These are phyloP conservation scores for Ogataea dorogensis DNA, from an alignment of 805 yeast species.

Conservation along the genomic window DNA sequence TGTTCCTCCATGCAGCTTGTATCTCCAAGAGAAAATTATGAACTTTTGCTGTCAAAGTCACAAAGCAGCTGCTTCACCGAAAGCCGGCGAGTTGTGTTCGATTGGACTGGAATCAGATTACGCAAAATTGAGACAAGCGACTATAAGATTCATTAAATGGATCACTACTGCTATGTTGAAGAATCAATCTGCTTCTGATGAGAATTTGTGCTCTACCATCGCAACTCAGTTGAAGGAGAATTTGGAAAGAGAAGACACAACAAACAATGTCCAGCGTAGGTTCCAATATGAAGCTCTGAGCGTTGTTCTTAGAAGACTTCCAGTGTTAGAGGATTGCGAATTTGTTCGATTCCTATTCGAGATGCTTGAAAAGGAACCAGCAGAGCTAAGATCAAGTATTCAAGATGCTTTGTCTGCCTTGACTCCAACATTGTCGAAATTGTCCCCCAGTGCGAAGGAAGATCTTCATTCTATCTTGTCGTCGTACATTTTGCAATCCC, in stretches of 20 bases:
- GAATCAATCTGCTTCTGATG: conserved; percentile 12
- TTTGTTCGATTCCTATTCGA: conserved; percentile 67
- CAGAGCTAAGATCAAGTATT: conserved; percentile 63
- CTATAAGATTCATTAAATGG: conserved; percentile 67
- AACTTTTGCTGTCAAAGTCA: conserved; percentile 49
- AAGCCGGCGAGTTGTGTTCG: conserved; percentile 50
- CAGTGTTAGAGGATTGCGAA: conserved; percentile 45
- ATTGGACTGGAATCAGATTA: conserved; percentile 60
- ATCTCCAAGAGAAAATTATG: conserved; percentile 57
- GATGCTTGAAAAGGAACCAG: conserved; percentile 61
- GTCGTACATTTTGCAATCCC: conserved; percentile 1
- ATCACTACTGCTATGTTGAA: conserved; percentile 35
- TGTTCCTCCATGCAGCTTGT: conserved; percentile 52
- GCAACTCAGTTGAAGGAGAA: conserved; percentile 53
- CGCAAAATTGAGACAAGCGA: conserved; percentile 50
- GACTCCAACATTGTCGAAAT: conserved; percentile 43
- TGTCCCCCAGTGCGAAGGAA: conserved; percentile 39
- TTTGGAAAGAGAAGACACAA: conserved; percentile 40
- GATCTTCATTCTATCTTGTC: conserved; percentile 40
- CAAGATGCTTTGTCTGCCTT: conserved; percentile 69
- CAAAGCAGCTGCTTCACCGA: conserved; percentile 42
- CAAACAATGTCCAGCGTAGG: conserved; percentile 44
- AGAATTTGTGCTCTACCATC: conserved; percentile 42
- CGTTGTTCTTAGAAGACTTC: conserved; percentile 49
- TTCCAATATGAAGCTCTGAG: conserved; percentile 80